Evolutionary conservation across 2,329 filamentous ascomycete species (phyloP), one percentile per base, ranked within the genome.

Genomic region (Xylaria sp.): DNA sequence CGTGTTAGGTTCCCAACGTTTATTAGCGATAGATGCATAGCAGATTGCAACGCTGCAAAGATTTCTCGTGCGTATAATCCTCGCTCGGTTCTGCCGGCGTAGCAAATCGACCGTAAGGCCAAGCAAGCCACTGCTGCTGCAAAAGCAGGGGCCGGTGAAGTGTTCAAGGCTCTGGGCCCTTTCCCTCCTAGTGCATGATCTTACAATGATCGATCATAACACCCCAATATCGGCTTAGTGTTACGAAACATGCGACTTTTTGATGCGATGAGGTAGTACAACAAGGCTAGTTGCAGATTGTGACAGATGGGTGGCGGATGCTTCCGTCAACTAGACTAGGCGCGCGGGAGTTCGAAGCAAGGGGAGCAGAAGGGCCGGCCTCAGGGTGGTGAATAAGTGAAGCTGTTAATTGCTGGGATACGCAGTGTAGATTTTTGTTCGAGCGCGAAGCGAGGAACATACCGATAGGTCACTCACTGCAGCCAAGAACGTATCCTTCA

Each of bases 241-340:
- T 38, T 44, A 38, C 56, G n/a, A 49, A 64, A 59, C 54, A 42
- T 64, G 64, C 54, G 65, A 64, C 10, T 46, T 62, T 40, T 49
- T 48, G 46, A 56, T 48, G 15, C 54, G 3, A 48, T 40, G 31
- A 36, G 23, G 59, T 53, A 31, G 23, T 31, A 68, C 36, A 42
- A 42, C 57, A 67, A 63, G 67, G 64, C 65, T 67, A 28, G 58
- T 60, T 56, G 67, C 59, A 63, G 51, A 68, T 65, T 44, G n/a
- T 36, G 54, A 63, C 59, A 67, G 67, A 67, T 66, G 60, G 5
- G 49, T 42, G 56, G 48, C 63, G 67, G 67, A 48, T 64, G 59
- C 26, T 69, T 60, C 67, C 67, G 63, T 49, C 17, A 28, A 46
- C 38, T 33, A 33, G 6, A 23, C 38, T 46, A 61, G 63, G 56